Base-by-base conservation (phyloP, 2,329 filamentous ascomycete genomes). In the Chalaropsis ovoidea region DNA sequence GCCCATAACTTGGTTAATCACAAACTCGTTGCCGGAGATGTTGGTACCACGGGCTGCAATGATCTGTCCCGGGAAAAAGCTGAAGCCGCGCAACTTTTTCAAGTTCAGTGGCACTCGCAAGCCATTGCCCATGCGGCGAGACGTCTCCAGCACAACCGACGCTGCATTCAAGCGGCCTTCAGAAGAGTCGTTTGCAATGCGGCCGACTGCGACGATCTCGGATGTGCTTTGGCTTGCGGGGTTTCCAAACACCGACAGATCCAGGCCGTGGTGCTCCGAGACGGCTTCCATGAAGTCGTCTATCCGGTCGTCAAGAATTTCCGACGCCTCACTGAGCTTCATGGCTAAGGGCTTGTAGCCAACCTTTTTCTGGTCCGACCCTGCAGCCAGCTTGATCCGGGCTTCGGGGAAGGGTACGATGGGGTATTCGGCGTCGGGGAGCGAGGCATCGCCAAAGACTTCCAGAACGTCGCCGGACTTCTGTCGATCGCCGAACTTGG, bases 31-130 rank as follows among this genome's bases (percentile, higher is more conserved):
- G 0, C 93, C 93, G 0, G 90, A 90, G 22, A 90, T 86, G 73
- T 99, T 99, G 70, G 86, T 90, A 7, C 94, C 94, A 68, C 82
- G 82, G 35, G 97, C 76, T 6, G 93, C 94, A 39, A 96, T 90
- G 63, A 97, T 90, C 73, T 97, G 92, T 5, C 94, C 94, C 0
- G 93, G 94, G 73, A 97, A 97, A 77, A 97, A 90, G 72, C 90
- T 87, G 76, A 88, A 94, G 1, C 82, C 69, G 39, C 80, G 77
- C 0, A 95, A 74, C 1, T 81, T 81, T 68, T 87, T 82, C 66
- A 96, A 78, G 69, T 90, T 89, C 19, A 99, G 76, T 3, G 90
- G 89, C 39, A 96, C 83, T 67, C 94, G 83, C 66, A 89, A 78
- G 3, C 92, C 94, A 69, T 87, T 89, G 43, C 94, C 94, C 70